Percentiles rank a stretch among this genome's conserved stretches.
Evolutionary conservation across 177 flowering plant species (phyloP).

Genomic region (Vitis hybrid): DNA sequence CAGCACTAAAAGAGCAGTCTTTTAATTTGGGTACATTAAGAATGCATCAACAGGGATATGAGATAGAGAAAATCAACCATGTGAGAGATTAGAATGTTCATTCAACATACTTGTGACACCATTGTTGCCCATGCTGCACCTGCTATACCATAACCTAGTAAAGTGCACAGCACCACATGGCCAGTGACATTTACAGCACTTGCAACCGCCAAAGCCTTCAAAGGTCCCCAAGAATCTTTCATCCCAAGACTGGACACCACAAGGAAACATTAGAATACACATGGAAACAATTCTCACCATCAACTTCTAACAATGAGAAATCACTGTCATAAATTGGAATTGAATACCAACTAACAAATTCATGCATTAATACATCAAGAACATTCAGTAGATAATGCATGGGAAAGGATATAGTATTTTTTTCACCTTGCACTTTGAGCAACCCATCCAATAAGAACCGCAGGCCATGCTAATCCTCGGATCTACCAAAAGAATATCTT

Average conservation of each 20-base stretch:
- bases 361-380: neutral
- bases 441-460: conserved; percentile 85
- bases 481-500: conserved; percentile 48
- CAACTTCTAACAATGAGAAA: neutral
- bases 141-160: conserved; percentile 85
- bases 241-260: conserved; percentile 75
- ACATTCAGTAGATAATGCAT: neutral
- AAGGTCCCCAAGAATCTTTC: conserved; percentile 97
- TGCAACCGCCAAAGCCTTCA: conserved; percentile 89
- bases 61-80: neutral
- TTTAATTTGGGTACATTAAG: neutral
- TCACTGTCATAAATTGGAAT: neutral
- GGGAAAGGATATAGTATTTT: neutral
- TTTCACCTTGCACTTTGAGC: conserved; percentile 96
- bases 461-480: conserved; percentile 98
- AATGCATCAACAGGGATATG: neutral
- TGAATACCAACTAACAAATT: neutral
- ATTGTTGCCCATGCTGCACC: conserved; percentile 99
- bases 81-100: neutral
- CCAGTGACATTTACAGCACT: conserved; percentile 76
- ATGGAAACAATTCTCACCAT: neutral
- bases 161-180: conserved; percentile 68
- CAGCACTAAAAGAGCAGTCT: neutral
- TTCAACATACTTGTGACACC: conserved; percentile 75
- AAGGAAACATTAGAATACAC: conserved; percentile 6